Evolutionary conservation across 2,329 filamentous ascomycete genomes (phyloP), one percentile per base, ranked within the genome.

Genomic region (Talaromyces sp.): DNA sequence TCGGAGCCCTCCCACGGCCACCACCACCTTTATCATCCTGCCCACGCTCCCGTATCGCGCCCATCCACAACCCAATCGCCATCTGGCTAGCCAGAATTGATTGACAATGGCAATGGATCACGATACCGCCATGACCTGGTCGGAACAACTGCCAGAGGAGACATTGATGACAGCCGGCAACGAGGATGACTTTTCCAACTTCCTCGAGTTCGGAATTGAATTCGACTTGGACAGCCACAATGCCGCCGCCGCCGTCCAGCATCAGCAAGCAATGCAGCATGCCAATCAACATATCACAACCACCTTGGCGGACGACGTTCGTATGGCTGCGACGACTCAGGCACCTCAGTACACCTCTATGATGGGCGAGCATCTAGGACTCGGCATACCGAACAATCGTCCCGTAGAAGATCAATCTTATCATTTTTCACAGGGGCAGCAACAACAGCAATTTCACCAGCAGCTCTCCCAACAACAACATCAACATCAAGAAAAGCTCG

Each of bases 181-280:
- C 61, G 79, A 81, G 31, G 81, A 83, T 67, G 81, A 83, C 63
- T 83, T 83, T 69, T 78, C 80, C 65, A 81, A 79, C 65, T 80
- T 82, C 66, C 78, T 83, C 66, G 80, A 83, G 63, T 81, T 83
- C 71, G 79, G 79, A 66, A 78, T 80, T 70, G 79, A 79, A 43
- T 82, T 83, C 67, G 78, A 79, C 65, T 70, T 80, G 60, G 76
- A 79, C 56, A 71, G 73, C 72, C 73, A 77, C 72, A 70, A 76
- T 74, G 73, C 76, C 72, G 67, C 72, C 3, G 43, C 62, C 19
- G 38, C 65, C 11, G 56, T 47, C 67, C 73, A 76, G 70, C 71
- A 72, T 67, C 70, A 77, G 54, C 73, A 74, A 65, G 71, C 72
- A 54, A 66, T 75, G 61, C 72, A 74, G 61, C 70, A 73, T 62